A percentile compares a stretch with the other conserved stretches of the same genome.
These are phyloP conservation scores for Hondaea fermentalgiana DNA, from an alignment of 108 stramenopile genomes.

Conservation along the genomic window DNA sequence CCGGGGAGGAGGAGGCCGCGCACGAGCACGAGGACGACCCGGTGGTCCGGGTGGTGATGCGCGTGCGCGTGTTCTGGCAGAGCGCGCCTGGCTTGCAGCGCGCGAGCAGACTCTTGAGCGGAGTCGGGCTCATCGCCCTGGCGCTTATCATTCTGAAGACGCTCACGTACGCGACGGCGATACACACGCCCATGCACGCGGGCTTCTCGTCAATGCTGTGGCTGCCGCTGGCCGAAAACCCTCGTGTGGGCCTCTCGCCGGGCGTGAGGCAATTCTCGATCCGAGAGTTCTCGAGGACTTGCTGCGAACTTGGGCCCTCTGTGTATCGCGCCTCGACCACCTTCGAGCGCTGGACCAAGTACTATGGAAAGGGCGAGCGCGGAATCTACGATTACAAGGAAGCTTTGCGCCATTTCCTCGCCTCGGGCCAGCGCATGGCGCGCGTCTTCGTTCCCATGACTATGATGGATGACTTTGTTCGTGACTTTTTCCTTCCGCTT, in stretches of 20 bases:
- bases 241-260: neutral
- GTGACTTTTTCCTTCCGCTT: neutral
- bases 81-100: too few species aligned
- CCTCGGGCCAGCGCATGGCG: neutral
- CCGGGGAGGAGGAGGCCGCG: too few species aligned
- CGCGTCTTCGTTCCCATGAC: neutral
- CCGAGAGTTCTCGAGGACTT: neutral
- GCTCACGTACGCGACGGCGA: neutral
- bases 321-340: neutral
- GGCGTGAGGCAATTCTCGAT: neutral
- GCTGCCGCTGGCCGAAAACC: neutral
- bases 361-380: neutral
- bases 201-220: neutral
- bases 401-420: neutral
- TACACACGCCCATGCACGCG: neutral
- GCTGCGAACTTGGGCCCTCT: neutral
- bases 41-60: too few species aligned
- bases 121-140: too few species aligned
- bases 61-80: too few species aligned
- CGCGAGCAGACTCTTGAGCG: too few species aligned
- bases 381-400: neutral
- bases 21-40: too few species aligned
- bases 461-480: neutral
- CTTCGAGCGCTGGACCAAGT: neutral
- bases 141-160: neutral